Percentiles rank a stretch among this genome's conserved stretches.
Conservation (phyloP, 176 grass and related monocot genomes). For the Ensete ventricosum region DNA sequence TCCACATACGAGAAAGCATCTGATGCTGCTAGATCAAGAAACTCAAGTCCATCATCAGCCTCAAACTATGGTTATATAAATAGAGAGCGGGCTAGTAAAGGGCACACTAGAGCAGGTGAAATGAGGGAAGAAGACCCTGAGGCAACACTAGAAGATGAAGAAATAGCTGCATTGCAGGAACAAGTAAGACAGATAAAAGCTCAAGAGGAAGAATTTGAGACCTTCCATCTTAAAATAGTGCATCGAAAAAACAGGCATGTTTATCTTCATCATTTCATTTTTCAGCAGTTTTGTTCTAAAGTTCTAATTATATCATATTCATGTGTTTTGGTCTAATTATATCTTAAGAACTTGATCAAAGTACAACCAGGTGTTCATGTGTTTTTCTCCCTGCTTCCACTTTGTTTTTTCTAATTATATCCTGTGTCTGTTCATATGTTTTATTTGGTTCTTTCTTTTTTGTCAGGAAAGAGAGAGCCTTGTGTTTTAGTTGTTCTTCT, state of each 20-base stretch:
- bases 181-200: constrained; percentile 91
- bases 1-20: constrained; percentile 65
- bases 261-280: neutral
- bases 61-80: constrained; percentile 53
- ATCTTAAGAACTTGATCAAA: no score
- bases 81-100: constrained; percentile 46
- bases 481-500: neutral
- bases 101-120: constrained; percentile 44
- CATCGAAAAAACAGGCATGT: constrained; percentile 91
- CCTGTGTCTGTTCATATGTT: no score
- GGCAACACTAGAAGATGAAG: constrained; percentile 76
- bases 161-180: constrained; percentile 92
- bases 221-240: constrained; percentile 90
- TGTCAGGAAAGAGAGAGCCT: neutral
- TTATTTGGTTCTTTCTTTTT: no score
- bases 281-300: neutral
- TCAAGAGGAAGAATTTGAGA: constrained; percentile 95
- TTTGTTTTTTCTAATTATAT: neutral
- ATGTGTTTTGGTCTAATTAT: no score
- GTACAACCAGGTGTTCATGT: neutral
- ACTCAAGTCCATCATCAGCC: constrained; percentile 55
- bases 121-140: constrained; percentile 69
- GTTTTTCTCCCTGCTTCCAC: neutral
- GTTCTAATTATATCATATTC: neutral
- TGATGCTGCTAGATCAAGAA: constrained; percentile 68